Conservation (phyloP, 257 asterid genomes). For the Scutellaria baicalensis region DNA sequence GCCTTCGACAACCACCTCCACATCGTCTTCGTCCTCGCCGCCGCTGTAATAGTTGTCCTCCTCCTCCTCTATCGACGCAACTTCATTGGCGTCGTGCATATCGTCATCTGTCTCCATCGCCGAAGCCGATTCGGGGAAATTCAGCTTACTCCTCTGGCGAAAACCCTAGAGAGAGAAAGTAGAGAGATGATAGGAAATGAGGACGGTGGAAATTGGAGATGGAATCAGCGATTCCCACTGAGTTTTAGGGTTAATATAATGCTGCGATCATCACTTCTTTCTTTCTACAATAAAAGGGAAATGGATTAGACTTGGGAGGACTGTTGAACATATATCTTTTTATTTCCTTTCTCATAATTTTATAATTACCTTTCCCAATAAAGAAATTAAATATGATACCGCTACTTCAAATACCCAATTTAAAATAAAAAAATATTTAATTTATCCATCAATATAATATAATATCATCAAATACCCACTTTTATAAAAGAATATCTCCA, state of each 20-base stretch:
- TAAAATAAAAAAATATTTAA: too few relatives aligned
- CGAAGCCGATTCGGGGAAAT: conserved; percentile 9
- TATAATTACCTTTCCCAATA: not conserved
- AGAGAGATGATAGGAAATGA: not conserved
- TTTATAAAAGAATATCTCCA: too few relatives aligned
- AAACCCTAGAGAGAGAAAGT: conserved; percentile 33
- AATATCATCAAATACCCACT: too few relatives aligned
- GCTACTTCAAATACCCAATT: too few relatives aligned
- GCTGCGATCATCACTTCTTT: conserved; percentile 31
- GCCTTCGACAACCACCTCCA: conserved; percentile 29
- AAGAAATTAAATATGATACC: too few relatives aligned
- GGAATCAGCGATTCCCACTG: conserved; percentile 20
- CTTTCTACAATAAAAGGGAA: not conserved
- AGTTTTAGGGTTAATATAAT: conserved; percentile 13
- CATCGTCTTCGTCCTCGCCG: conserved; percentile 31
- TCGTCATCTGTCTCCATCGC: conserved; percentile 83
- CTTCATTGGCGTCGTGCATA: conserved; percentile 89
- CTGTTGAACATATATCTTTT: not conserved
- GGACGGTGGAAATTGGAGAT: conserved; percentile 1
- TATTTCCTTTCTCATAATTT: too few relatives aligned
- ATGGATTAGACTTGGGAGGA: conserved; percentile 3
- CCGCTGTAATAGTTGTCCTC: conserved; percentile 72
- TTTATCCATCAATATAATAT: too few relatives aligned
- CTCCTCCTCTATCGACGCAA: conserved; percentile 75
- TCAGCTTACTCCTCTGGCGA: not conserved